phyloP scores from a whole-genome alignment of 352 stramenopile species.

The Globisporangium alternatum region DNA sequence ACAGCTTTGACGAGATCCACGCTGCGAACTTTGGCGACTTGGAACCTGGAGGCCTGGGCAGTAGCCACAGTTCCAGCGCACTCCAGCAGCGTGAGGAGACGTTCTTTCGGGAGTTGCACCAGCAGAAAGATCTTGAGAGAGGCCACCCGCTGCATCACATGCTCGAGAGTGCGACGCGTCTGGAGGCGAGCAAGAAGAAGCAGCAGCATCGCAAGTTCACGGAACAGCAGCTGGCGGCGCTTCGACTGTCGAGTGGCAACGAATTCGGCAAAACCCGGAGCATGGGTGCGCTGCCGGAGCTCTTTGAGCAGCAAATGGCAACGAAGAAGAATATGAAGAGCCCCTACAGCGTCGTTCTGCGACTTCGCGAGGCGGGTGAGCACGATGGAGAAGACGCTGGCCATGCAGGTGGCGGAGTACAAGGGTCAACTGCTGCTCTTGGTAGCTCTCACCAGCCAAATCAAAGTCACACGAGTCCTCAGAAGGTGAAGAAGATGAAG shows the following conservation, averaged over 20 bases:
- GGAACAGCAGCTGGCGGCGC: slow-evolving; percentile 39
- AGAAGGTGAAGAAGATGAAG: slow-evolving; percentile 24
- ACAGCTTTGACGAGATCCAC: slow-evolving; percentile 45
- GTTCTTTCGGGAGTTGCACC: slow-evolving; percentile 72
- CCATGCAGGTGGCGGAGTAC: neutral
- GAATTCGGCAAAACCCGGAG: slow-evolving; percentile 33
- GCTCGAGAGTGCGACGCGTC: slow-evolving; percentile 50
- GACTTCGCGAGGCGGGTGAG: slow-evolving; percentile 21
- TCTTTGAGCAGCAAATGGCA: slow-evolving; percentile 31
- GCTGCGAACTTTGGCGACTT: slow-evolving; percentile 21
- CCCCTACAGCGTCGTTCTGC: slow-evolving; percentile 57
- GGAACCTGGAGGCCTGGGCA: slow-evolving; percentile 2
- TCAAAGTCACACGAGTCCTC: neutral
- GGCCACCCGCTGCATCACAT: slow-evolving; percentile 71
- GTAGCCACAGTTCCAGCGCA: neutral
- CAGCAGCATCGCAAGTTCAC: slow-evolving; percentile 30
- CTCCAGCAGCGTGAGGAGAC: slow-evolving; percentile 45
- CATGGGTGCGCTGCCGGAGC: slow-evolving; percentile 37
- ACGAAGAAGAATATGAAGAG: slow-evolving; percentile 35
- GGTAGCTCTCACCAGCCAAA: neutral
- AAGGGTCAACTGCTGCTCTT: neutral
- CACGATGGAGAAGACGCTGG: neutral
- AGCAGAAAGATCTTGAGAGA: slow-evolving; percentile 45
- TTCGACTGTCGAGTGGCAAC: slow-evolving; percentile 15
- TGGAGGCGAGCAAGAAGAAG: slow-evolving; percentile 33